A percentile compares a stretch with the other conserved stretches of the same genome.
These are phyloP conservation scores for Fusarium sp. DNA, from an alignment of 2,329 filamentous ascomycete genomes.

Conservation along the genomic window DNA sequence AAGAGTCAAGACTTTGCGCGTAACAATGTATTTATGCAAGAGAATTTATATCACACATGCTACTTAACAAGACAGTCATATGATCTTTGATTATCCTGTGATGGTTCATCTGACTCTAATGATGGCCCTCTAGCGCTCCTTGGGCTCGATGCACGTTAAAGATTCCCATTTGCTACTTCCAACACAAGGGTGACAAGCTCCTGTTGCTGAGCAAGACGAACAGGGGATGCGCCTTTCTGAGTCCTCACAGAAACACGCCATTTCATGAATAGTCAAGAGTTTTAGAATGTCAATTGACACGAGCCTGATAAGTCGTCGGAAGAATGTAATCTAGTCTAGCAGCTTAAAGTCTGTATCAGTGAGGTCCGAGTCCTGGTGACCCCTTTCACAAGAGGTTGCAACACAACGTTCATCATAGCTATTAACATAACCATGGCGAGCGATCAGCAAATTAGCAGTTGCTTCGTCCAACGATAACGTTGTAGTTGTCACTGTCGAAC, in stretches of 20 bases:
- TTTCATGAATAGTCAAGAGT: neutral
- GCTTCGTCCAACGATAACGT: neutral
- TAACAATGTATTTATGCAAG: no score
- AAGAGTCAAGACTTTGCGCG: no score
- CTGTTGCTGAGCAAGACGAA: neutral
- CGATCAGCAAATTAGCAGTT: neutral
- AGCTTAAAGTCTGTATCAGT: neutral
- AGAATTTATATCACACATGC: neutral
- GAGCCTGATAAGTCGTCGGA: neutral
- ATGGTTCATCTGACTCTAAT: no score
- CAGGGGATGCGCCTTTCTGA: accelerated
- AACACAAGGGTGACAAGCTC: neutral
- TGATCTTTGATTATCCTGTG: neutral
- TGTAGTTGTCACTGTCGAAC: neutral
- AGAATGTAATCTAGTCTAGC: neutral
- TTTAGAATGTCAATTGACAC: accelerated
- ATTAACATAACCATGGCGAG: neutral
- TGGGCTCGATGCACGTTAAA: neutral
- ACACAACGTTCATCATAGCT: neutral
- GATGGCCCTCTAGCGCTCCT: accelerated
- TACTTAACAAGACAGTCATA: neutral
- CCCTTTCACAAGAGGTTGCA: neutral
- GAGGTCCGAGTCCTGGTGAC: neutral
- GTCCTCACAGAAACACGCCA: neutral
- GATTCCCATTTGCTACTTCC: neutral